A percentile compares a stretch with the other conserved stretches of the same genome.
Evolutionary conservation across 148 eudicot species (phyloP).

Genomic region (Chenopodium album): DNA sequence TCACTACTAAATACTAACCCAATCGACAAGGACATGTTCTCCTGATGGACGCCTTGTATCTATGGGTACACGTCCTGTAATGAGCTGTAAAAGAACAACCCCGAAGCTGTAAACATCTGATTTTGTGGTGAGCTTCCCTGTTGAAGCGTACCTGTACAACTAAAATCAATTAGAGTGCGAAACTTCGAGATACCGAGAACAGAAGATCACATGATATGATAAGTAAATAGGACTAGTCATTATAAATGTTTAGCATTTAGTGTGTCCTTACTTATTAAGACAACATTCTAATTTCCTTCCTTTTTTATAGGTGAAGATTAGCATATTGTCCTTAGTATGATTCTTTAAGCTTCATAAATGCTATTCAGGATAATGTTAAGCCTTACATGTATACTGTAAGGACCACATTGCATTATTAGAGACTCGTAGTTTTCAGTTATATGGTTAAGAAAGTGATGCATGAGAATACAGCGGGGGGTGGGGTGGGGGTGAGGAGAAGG

Average conservation of each 20-base stretch:
- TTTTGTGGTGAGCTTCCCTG: conserved; percentile 94
- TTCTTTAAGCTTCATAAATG: background rate
- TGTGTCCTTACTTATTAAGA: conserved; percentile 8
- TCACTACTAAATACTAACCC: conserved; percentile 50
- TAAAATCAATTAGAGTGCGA: conserved; percentile 19
- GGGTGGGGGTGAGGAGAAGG: conserved; percentile 4
- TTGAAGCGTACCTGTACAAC: conserved; percentile 71
- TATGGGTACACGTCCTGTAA: conserved; percentile 82
- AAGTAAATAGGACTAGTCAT: conserved; percentile 5
- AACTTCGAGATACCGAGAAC: background rate
- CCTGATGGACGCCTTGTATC: conserved; percentile 78
- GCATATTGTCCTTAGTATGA: conserved; percentile 19
- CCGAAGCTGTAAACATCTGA: conserved; percentile 96
- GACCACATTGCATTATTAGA: conserved; percentile 38
- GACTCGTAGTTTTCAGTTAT: conserved; percentile 30
- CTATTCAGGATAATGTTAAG: conserved; percentile 13
- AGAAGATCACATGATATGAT: conserved; percentile 20
- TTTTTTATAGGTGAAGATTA: background rate
- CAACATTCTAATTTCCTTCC: conserved; percentile 8
- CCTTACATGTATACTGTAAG: conserved; percentile 4
- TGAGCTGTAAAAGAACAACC: conserved; percentile 86
- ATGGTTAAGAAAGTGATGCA: conserved; percentile 31
- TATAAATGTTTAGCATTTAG: conserved; percentile 9
- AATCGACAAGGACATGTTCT: conserved; percentile 85
- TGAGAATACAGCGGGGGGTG: background rate